Evolutionary conservation across 2,329 filamentous ascomycete species (phyloP).

Genomic region (Chaetomiaceae sp.): DNA sequence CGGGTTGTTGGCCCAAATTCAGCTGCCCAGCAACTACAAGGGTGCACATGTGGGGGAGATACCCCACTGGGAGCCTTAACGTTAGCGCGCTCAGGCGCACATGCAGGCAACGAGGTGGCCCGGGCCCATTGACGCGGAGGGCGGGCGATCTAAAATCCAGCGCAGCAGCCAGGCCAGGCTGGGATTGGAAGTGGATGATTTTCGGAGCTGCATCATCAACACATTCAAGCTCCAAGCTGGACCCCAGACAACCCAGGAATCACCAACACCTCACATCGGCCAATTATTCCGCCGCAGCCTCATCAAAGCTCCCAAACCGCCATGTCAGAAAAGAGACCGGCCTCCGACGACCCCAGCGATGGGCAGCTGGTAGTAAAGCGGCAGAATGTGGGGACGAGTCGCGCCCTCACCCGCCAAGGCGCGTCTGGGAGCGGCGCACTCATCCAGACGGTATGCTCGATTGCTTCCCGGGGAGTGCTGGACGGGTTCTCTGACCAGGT

Average conservation of each 20-base stretch:
- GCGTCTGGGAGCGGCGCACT: slow-evolving; percentile 43
- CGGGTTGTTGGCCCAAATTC: neutral
- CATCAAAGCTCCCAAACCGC: slow-evolving; percentile 8
- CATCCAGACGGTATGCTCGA: slow-evolving; percentile 45
- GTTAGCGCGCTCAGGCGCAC: neutral
- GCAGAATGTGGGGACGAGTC: slow-evolving; percentile 61
- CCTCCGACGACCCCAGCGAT: slow-evolving; percentile 74
- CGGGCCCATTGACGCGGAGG: slow-evolving; percentile 6
- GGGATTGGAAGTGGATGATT: no score
- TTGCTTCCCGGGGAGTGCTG: neutral
- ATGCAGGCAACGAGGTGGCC: no score
- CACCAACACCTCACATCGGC: neutral
- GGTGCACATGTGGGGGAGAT: slow-evolving; percentile 15
- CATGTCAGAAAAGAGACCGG: slow-evolving; percentile 93
- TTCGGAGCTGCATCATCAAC: slow-evolving; percentile 4
- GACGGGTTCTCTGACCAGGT: neutral
- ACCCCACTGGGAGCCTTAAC: slow-evolving; percentile 5
- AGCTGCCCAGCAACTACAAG: slow-evolving; percentile 14
- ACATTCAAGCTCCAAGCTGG: neutral
- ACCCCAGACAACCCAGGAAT: neutral
- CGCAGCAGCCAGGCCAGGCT: neutral
- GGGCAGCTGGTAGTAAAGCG: slow-evolving; percentile 84
- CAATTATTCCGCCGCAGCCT: neutral
- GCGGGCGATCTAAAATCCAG: slow-evolving; percentile 28
- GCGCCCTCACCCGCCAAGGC: slow-evolving; percentile 48